Evolutionary conservation across 2,329 filamentous ascomycete genomes (phyloP).

Genomic region (Cylindrodendrum hubeiense): DNA sequence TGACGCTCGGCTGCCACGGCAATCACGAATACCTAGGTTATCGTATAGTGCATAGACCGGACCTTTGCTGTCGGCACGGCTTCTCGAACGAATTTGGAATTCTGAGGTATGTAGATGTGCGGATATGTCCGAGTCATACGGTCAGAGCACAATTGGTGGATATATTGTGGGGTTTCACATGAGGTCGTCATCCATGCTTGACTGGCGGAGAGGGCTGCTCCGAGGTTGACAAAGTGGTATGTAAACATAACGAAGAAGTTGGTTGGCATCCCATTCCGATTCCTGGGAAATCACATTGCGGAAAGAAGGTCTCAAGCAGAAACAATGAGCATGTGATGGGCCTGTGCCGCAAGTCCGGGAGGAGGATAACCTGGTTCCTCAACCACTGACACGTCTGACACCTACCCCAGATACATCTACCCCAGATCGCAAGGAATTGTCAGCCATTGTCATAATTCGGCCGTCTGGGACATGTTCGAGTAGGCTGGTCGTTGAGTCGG

Average conservation of each 20-base stretch:
- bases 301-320: neutral
- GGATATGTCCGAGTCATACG: neutral
- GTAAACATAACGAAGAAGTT: neutral
- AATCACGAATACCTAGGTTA: neutral
- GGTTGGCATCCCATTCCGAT: neutral
- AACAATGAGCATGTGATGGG: neutral
- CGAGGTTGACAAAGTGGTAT: neutral
- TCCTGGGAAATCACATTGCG: neutral
- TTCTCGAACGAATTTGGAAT: neutral
- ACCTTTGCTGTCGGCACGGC: neutral
- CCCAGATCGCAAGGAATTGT: neutral
- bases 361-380: neutral
- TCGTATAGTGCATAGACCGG: neutral
- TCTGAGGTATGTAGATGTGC: neutral
- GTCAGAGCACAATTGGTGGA: conserved; percentile 6
- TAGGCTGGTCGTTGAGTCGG: neutral
- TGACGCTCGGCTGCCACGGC: neutral
- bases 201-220: neutral
- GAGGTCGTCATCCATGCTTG: neutral
- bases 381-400: neutral
- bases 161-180: neutral
- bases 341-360: neutral
- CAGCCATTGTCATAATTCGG: neutral
- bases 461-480: neutral
- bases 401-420: neutral